Base-by-base conservation (phyloP, 805 yeast genomes). In the Wickerhamiella sergipiensis region DNA sequence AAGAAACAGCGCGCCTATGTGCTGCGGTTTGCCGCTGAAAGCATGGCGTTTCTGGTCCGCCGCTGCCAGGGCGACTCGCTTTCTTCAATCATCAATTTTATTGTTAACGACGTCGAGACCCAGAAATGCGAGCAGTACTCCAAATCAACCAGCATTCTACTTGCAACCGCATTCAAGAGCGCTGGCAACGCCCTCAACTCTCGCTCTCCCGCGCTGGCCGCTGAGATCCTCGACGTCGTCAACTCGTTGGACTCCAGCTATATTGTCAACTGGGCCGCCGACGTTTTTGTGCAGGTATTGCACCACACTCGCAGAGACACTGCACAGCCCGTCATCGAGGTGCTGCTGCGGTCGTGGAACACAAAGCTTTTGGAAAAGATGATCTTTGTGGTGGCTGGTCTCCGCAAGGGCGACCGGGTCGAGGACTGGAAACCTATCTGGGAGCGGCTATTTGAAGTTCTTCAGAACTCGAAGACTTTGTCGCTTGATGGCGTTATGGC, bases 1-100 rank as follows among this genome's bases (percentile, higher is more conserved):
- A 66, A 68, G 18, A 83, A 81, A 57, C 78, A 78, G 49, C 49
- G 62, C 2, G 50, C 47, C 3, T 63, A 55, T 50, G 73, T 89
- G 36, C 73, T 85, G 0, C 74, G 94, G 54, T 92, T 90, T 60
- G 80, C 95, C 19, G 88, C 96, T 0, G 97, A 90, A 65, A 92
- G 96, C 0, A 65, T 90, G 45, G 85, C 97, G 0, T 92, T 84
- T 59, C 69, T 90, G 51, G 70, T 90, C 9, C 78, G 92, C 61
- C 85, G 85, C 64, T 73, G 85, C 54, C 71, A 72, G 22, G 63
- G 71, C 0, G 72, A 72, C 0, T 67, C 75, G 6, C 66, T 88
- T 46, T 59, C 62, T 0, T 51, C 57, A 0, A 75, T 85, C 45
- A 68, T 84, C 8, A 59, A 67, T 2, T 67, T 62, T 49, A 68